Evolutionary conservation across 2,329 filamentous ascomycete genomes (phyloP), one percentile per base, ranked within the genome.

Genomic region (Neopestalotiopsis rosae): DNA sequence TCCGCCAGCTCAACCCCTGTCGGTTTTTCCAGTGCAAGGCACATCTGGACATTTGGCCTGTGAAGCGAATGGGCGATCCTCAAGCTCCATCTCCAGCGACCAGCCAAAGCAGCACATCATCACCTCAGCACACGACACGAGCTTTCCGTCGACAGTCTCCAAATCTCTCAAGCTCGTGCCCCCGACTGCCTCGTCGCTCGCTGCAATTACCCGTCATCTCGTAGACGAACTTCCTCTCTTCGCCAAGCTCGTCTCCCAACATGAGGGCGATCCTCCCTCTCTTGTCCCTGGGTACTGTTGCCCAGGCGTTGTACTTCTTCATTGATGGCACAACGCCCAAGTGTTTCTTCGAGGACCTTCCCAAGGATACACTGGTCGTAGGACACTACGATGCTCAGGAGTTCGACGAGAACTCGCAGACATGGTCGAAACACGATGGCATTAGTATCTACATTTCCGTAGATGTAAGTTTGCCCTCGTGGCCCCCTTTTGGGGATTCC

Each of bases 261-360:
- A 91, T 91, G 89, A 88, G 86, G 79, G 78, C 84, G 70, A 81
- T 92, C 77, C 84, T 93, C 71, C 82, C 92, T 69, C 81, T 94
- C 73, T 85, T 94, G 77, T 86, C 91, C 71, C 85, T 95, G 81
- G 83, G 84, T 81, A 83, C 86, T 68, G 83, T 87, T 70, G 90
- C 92, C 71, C 92, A 94, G 79, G 94, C 95, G 68, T 89, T 99
- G 69, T 95, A 97, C 90, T 97, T 99, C 87, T 98, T 93, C 86
- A 91, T 98, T 81, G 94, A 98, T 80, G 93, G 92, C 77, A 88
- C 89, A 64, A 85, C 89, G 73, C 92, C 94, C 74, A 98, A 97
- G 85, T 99, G 96, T 84, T 99, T 99, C 90, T 97, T 93, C 84
- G 96, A 99, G 85, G 95, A 98, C 82, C 89, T 99, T 69, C 95